Evolutionary conservation across 2,329 filamentous ascomycete genomes (phyloP), one percentile per base, ranked within the genome.

Genomic region (Pestalotiopsis sp.): DNA sequence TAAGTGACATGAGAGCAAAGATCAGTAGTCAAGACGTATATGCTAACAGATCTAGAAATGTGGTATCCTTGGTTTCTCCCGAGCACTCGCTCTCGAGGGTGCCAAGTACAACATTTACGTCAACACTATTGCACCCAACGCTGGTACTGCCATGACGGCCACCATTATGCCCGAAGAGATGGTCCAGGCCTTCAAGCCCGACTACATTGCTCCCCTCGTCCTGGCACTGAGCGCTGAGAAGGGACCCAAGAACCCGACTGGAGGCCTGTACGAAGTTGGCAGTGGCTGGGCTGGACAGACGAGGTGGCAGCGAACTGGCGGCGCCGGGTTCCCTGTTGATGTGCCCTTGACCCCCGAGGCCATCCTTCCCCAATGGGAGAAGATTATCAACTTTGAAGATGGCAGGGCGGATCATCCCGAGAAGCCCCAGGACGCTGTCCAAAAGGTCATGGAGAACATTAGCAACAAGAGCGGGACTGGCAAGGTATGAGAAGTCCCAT

Each of bases 101-200:
- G 88, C 89, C 78, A 98, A 98, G 86, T 94, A 99, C 87, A 97
- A 98, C 87, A 98, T 99, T 82, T 94, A 90, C 76, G 93, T 97
- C 81, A 99, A 99, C 88, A 97, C 95, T 69, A 98, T 99, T 77
- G 96, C 96, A 27, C 96, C 96, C 74, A 99, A 98, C 78, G 96
- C 96, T 52, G 96, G 96, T 75, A 99, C 96, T 59, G 91, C 92
- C 79, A 96, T 99, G 93, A 99, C 96, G 68, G 89, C 91, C 74
- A 95, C 93, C 65, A 93, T 99, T 80, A 89, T 99, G 86, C 96
- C 96, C 38, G 94, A 97, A 83, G 96, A 99, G 85, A 90, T 98
- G 85, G 95, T 99, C 20, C 95, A 98, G 85, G 95, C 96, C 60
- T 97, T 99, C 88, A 99, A 98, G 90, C 96, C 96, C 70, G 95